Evolutionary conservation across 495 filamentous ascomycete genomes (phyloP).

Genomic region (Lepraria neglecta): DNA sequence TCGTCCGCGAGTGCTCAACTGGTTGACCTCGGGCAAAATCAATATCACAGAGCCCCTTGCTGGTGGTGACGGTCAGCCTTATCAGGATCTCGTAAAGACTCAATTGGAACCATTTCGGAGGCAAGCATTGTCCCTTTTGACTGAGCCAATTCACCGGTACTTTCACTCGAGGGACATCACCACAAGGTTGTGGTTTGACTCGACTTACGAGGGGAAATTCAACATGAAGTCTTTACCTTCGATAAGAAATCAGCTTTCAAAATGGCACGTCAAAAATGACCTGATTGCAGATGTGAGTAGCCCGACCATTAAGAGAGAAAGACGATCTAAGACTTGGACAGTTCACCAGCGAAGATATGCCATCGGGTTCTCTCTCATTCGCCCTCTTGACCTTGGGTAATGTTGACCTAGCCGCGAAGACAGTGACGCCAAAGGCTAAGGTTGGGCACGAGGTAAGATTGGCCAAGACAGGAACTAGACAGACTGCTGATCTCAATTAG

Average conservation of each 20-base stretch:
- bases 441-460: conserved; percentile 28
- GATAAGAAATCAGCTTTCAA: conserved; percentile 53
- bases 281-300: conserved; percentile 20
- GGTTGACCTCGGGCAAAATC: conserved; percentile 70
- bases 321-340: conserved; percentile 4
- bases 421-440: conserved; percentile 46
- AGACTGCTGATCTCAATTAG: conserved; percentile 30
- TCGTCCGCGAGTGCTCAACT: conserved; percentile 71
- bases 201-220: conserved; percentile 55
- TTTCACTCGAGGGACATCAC: conserved; percentile 70
- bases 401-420: conserved; percentile 58
- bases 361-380: conserved; percentile 40
- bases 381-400: conserved; percentile 53
- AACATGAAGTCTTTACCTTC: conserved; percentile 57
- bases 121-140: conserved; percentile 66
- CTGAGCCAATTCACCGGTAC: conserved; percentile 70
- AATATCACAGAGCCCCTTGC: conserved; percentile 72
- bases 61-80: conserved; percentile 70
- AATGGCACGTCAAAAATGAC: conserved; percentile 65
- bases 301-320: not conserved
- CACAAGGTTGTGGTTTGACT: conserved; percentile 80
- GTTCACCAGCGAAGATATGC: conserved; percentile 15
- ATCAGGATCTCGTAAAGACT: conserved; percentile 66
- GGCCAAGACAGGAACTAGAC: not conserved
- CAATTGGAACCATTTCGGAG: conserved; percentile 66